phyloP scores from a whole-genome alignment of 768 basidiomycete genomes.

The Gloeopeniophorella convolvens region DNA sequence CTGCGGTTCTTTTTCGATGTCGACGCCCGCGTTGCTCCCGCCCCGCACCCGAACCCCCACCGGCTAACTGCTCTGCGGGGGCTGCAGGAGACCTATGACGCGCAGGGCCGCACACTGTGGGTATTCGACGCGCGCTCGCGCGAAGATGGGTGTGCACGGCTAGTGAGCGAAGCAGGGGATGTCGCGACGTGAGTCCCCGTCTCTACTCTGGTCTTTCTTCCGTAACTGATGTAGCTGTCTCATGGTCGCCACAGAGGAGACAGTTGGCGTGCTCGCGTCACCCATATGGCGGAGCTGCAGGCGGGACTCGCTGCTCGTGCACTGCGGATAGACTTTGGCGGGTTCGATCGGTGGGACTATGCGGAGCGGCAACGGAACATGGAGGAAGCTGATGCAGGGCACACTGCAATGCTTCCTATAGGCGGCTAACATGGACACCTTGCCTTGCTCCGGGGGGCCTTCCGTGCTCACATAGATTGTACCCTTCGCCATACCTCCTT shows the following conservation, averaged over 20 bases:
- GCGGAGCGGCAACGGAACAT: slow-evolving; percentile 57
- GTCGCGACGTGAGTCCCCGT: slow-evolving; percentile 56
- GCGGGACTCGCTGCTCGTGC: slow-evolving; percentile 52
- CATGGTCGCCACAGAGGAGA: slow-evolving; percentile 47
- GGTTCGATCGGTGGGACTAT: slow-evolving; percentile 67
- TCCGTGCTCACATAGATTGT: too few relatives aligned
- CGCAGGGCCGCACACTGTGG: slow-evolving; percentile 57
- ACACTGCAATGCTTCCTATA: not conserved
- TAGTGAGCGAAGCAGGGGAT: slow-evolving; percentile 52
- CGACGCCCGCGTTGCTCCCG: slow-evolving; percentile 51
- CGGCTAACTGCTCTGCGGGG: slow-evolving; percentile 55
- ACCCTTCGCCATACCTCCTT: too few relatives aligned
- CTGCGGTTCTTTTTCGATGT: slow-evolving; percentile 70
- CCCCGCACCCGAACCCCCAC: slow-evolving; percentile 42
- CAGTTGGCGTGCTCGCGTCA: slow-evolving; percentile 70
- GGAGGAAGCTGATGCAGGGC: slow-evolving; percentile 37
- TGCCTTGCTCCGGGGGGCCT: too few relatives aligned
- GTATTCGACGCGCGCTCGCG: slow-evolving; percentile 68
- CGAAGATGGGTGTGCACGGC: slow-evolving; percentile 55
- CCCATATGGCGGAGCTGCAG: slow-evolving; percentile 69
- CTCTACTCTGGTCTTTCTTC: not conserved
- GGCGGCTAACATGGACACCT: not conserved
- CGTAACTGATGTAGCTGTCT: not conserved
- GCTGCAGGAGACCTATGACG: slow-evolving; percentile 64
- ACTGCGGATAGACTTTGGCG: slow-evolving; percentile 71